phyloP scores from a whole-genome alignment of 78 protist species.

The Dictyostelium discoideum region DNA sequence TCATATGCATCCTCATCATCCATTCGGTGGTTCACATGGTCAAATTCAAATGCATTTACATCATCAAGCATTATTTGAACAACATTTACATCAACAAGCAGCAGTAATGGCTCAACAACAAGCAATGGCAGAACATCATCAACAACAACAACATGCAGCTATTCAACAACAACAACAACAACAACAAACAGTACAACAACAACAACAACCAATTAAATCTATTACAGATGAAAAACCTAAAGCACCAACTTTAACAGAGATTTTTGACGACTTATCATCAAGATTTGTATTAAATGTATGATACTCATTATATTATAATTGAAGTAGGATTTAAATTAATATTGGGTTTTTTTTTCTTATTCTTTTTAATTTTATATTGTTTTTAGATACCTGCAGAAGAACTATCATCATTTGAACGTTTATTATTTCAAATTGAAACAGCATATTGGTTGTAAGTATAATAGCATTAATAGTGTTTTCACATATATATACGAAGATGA shows the following conservation, averaged over 20 bases:
- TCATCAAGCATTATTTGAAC: neutral
- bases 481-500: too few relatives aligned
- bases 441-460: conserved; percentile 87
- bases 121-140: neutral
- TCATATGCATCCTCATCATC: neutral
- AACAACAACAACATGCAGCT: conserved; percentile 12
- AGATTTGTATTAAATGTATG: conserved; percentile 87
- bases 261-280: conserved; percentile 75
- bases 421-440: conserved; percentile 88
- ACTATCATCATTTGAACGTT: conserved; percentile 83
- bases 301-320: neutral
- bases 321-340: neutral
- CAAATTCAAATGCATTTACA: conserved; percentile 6
- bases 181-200: neutral
- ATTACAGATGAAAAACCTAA: neutral
- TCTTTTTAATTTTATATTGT: neutral
- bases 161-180: conserved; percentile 8
- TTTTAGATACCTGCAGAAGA: conserved; percentile 86
- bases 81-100: neutral
- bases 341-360: neutral
- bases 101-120: neutral
- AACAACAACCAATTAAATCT: neutral
- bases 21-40: neutral
- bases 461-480: neutral
- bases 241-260: conserved; percentile 39